Evolutionary conservation across 2,329 filamentous ascomycete genomes (phyloP).

Genomic region (Ophiostoma novo-ulmi): DNA sequence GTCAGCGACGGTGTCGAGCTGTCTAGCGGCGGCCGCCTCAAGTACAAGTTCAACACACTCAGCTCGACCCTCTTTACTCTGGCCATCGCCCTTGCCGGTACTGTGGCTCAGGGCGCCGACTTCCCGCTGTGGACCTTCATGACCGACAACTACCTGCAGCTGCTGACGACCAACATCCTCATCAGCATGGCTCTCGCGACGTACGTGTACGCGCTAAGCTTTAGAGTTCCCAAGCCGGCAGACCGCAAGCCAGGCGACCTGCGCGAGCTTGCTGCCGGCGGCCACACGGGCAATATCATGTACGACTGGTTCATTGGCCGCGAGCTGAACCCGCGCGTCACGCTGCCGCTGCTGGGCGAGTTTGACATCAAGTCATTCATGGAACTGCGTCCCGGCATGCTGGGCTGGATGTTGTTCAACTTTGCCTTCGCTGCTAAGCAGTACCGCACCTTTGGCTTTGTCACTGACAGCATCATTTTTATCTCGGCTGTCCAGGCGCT

Average conservation of each 20-base stretch:
- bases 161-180: slow-evolving; percentile 76
- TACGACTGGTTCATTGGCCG: slow-evolving; percentile 98
- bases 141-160: slow-evolving; percentile 80
- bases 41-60: slow-evolving; percentile 79
- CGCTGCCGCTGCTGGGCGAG: slow-evolving; percentile 72
- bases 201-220: slow-evolving; percentile 78
- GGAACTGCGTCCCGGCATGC: slow-evolving; percentile 85
- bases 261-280: slow-evolving; percentile 76
- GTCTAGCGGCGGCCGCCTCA: slow-evolving; percentile 64
- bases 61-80: slow-evolving; percentile 69
- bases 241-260: slow-evolving; percentile 59
- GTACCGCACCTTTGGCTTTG: slow-evolving; percentile 74
- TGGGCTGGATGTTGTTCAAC: slow-evolving; percentile 84
- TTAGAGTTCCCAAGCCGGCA: slow-evolving; percentile 52
- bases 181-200: slow-evolving; percentile 68
- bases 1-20: slow-evolving; percentile 67
- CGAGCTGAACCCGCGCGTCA: slow-evolving; percentile 84
- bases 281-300: slow-evolving; percentile 74
- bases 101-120: slow-evolving; percentile 67
- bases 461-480: slow-evolving; percentile 81
- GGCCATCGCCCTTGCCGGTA: slow-evolving; percentile 66
- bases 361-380: slow-evolving; percentile 87
- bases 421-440: slow-evolving; percentile 81
- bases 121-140: slow-evolving; percentile 92
- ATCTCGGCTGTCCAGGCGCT: slow-evolving; percentile 71